These are phyloP conservation scores for Candida gorgasii DNA, from an alignment of 805 yeast genomes.

Conservation along the genomic window DNA sequence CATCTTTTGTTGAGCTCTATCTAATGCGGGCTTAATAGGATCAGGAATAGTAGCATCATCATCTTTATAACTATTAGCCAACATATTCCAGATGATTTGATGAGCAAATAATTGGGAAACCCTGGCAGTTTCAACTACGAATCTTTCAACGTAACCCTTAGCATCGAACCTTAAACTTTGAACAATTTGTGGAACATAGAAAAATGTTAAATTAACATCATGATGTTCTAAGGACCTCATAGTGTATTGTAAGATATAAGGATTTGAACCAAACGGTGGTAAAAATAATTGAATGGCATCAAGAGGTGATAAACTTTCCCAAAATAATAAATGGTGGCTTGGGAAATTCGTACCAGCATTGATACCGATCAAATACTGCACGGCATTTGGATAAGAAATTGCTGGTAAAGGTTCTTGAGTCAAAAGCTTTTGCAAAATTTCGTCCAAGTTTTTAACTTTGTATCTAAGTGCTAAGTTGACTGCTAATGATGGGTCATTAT, in stretches of 20 bases:
- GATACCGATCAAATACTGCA: slow-evolving; percentile 51
- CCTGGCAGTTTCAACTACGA: slow-evolving; percentile 88
- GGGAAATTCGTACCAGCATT: slow-evolving; percentile 40
- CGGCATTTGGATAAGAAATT: slow-evolving; percentile 55
- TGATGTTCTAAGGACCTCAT: slow-evolving; percentile 87
- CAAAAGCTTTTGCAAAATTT: slow-evolving; percentile 47
- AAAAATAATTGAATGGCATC: slow-evolving; percentile 81
- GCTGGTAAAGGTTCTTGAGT: slow-evolving; percentile 59
- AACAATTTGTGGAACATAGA: slow-evolving; percentile 97
- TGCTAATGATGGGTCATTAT: slow-evolving; percentile 70
- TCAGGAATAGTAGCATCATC: slow-evolving; percentile 85
- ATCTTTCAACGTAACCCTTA: slow-evolving; percentile 82
- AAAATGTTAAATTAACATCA: slow-evolving; percentile 85
- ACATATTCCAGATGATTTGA: slow-evolving; percentile 97
- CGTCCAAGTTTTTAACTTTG: slow-evolving; percentile 41
- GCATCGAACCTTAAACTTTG: slow-evolving; percentile 84
- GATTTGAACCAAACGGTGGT: slow-evolving; percentile 68
- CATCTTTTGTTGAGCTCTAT: slow-evolving; percentile 68
- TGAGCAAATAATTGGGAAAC: slow-evolving; percentile 92
- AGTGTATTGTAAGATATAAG: slow-evolving; percentile 78
- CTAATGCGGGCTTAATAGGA: slow-evolving; percentile 78
- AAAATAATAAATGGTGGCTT: slow-evolving; percentile 51
- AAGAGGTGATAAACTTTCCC: slow-evolving; percentile 79
- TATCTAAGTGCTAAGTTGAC: slow-evolving; percentile 66
- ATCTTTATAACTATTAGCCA: slow-evolving; percentile 88